Base-by-base conservation (phyloP, 1,139 yeast species). In the Protomyces arabidopsidicola region DNA sequence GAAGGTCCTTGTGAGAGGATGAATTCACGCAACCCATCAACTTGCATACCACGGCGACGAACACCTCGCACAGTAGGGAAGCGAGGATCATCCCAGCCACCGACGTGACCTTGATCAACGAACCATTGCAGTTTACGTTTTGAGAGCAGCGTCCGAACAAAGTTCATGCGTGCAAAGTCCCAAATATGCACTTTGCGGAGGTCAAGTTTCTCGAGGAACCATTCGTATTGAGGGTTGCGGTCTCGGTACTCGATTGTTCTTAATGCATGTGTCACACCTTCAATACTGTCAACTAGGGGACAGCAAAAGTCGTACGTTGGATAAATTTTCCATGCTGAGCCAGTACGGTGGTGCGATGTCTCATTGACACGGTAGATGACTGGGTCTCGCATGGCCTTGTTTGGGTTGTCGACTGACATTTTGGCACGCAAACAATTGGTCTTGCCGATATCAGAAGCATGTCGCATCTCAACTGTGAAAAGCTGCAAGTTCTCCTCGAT, bases 301-400 rank as follows among this genome's bases (percentile, higher is more conserved):
- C 88, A 96, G 82, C 98, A 91, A 87, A 93, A 93, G 77, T 93
- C 98, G 76, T 93, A 93, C 60, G 97, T 90, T 72, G 98, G 98
- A 79, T 93, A 93, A 75, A 90, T 84, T 78, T 91, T 93, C 98
- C 98, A 93, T 65, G 79, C 72, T 59, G 86, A 74, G 60, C 97
- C 97, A 56, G 98, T 91, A 78, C 97, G 87, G 79, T 91, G 98
- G 75, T 93, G 98, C 65, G 98, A 97, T 68, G 95, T 90, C 74
- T 88, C 79, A 81, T 91, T 91, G 78, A 95, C 87, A 82, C 98
- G 86, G 85, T 90, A 93, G 71, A 93, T 87, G 67, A 91, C 97
- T 53, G 98, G 98, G 75, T 93, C 98, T 79, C 98, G 87, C 73
- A 93, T 79, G 64, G 98, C 87, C 80, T 93, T 93, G 84, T 93